These are phyloP conservation scores for Usnea hakonensis DNA, from an alignment of 495 filamentous ascomycete genomes.

Conservation along the genomic window DNA sequence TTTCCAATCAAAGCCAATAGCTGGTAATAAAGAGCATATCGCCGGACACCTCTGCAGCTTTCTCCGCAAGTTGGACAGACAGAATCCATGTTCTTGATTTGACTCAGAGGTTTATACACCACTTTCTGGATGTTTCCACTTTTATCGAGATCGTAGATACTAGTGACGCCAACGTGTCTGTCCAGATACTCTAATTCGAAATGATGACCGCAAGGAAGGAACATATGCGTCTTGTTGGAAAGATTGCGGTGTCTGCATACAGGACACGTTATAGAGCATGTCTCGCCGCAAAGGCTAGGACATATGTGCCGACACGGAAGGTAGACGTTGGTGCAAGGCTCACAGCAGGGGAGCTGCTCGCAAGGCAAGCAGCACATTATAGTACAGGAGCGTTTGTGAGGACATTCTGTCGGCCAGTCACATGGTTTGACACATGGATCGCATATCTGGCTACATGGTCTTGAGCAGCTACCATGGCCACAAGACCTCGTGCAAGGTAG, in stretches of 20 bases:
- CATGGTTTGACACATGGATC: conserved; percentile 21
- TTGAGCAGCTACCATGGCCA: conserved; percentile 29
- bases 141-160: conserved; percentile 11
- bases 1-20: conserved; percentile 8
- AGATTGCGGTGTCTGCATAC: conserved; percentile 14
- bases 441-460: conserved; percentile 16
- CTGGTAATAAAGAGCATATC: conserved; percentile 19
- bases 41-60: conserved; percentile 11
- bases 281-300: conserved; percentile 22
- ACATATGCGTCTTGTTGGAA: conserved; percentile 12
- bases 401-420: conserved; percentile 4
- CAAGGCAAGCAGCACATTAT: conserved; percentile 24
- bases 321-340: conserved; percentile 19
- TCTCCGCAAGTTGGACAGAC: conserved; percentile 18
- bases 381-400: conserved; percentile 11
- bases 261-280: conserved; percentile 13
- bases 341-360: conserved; percentile 17
- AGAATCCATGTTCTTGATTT: background rate
- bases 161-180: conserved; percentile 5
- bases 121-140: conserved; percentile 10
- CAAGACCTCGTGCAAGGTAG: conserved; percentile 45
- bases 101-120: background rate
- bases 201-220: conserved; percentile 22
- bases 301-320: conserved; percentile 24
- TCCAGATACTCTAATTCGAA: conserved; percentile 22